Evolutionary conservation across 257 asterid genomes (phyloP).

Genomic region (Gentiana dahurica): DNA sequence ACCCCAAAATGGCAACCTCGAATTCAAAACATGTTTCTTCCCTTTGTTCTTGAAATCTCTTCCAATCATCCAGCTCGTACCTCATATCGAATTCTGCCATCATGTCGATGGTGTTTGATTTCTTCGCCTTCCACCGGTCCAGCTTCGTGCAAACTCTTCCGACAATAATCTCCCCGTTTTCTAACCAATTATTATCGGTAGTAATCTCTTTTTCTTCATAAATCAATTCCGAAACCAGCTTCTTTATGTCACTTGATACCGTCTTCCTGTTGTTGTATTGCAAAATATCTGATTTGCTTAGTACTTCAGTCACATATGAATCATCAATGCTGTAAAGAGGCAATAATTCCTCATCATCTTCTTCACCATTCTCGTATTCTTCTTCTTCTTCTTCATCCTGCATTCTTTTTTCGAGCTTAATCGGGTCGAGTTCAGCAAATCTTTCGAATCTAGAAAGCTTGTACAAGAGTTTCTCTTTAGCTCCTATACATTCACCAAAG

Average conservation of each 20-base stretch:
- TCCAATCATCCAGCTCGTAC: conserved; percentile 34
- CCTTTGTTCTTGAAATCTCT: conserved; percentile 21
- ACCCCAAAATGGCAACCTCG: conserved; percentile 27
- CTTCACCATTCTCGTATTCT: conserved; percentile 8
- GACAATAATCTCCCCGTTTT: conserved; percentile 20
- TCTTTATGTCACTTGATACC: conserved; percentile 37
- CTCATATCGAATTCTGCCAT: conserved; percentile 49
- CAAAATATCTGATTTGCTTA: conserved; percentile 15
- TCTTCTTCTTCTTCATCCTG: conserved; percentile 24
- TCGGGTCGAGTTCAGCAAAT: conserved; percentile 69
- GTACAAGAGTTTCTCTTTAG: conserved; percentile 62
- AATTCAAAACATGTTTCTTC: conserved; percentile 37
- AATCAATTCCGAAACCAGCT: conserved; percentile 50
- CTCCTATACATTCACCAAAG: conserved; percentile 32
- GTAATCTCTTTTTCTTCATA: conserved; percentile 28
- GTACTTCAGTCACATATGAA: conserved; percentile 17
- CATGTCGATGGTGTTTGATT: conserved; percentile 46
- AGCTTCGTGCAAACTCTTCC: conserved; percentile 36
- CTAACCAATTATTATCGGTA: conserved; percentile 9
- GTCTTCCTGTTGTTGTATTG: background rate
- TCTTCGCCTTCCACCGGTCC: conserved; percentile 42
- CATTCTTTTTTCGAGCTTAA: conserved; percentile 67
- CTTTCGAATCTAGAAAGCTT: conserved; percentile 67
- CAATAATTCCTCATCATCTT: too few relatives aligned
- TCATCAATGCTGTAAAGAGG: too few relatives aligned